Evolutionary conservation across 306 rosid species (phyloP), one percentile per base, ranked within the genome.

Genomic region (Trifolium dubium): DNA sequence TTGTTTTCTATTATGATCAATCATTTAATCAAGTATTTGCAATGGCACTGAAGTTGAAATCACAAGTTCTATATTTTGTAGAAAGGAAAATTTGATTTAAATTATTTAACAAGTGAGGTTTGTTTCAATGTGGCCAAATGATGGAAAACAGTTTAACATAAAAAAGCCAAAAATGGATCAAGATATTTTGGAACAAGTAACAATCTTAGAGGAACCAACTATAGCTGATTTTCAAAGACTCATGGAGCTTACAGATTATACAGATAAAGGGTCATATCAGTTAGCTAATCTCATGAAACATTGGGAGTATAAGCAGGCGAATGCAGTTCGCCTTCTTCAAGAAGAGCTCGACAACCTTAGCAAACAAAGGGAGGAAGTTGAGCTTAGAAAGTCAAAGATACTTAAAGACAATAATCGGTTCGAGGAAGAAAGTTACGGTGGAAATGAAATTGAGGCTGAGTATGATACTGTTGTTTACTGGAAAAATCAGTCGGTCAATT

Each of bases 241-340:
- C 12, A 56, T 87, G 75, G 98, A 92, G 87, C 90, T 92, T 23
- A 90, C 98, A 4, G 79, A 86, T 73, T 87, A 86, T 40, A 88
- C 96, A 4, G 96, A 95, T 5, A 82, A 81, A 76, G 99, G 99
- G 61, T 87, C 98, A 19, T 90, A 90, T 51, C 99, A 95, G 75
- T 55, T 95, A 34, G 88, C 93, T 0, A 79, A 79, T 72, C 93
- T 95, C 18, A 85, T 86, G 75, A 85, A 95, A 72, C 85, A 87
- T 75, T 92, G 96, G 99, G 97, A 92, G 78, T 88, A 92, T 60
- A 90, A 87, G 86, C 98, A 95, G 66, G 96, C 96, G 37, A 92
- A 95, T 3, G 99, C 82, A 0, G 97, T 86, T 2, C 90, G 97
- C 8, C 98, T 92, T 64, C 92, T 95, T 6, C 80, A 79, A 67